Evolutionary conservation across 2,329 filamentous ascomycete genomes (phyloP), one percentile per base, ranked within the genome.

Genomic region (Aplosporella prunicola): DNA sequence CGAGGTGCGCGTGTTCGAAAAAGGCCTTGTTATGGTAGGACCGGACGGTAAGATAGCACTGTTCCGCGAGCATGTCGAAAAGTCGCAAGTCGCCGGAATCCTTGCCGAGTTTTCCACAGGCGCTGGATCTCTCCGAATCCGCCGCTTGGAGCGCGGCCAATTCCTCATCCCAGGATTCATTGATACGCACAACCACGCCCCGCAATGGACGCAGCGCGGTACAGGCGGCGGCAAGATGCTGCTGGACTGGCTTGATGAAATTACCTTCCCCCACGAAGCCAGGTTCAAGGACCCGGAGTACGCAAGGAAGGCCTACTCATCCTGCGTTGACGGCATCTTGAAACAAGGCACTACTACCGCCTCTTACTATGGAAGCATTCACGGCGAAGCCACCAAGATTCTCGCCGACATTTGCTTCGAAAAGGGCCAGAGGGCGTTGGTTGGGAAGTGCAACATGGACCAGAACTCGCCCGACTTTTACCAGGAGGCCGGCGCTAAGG

Each of bases 151-250:
- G 2, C 57, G 51, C 6, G 64, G 63, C 25, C 56, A 72, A 30
- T 75, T 78, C 47, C 54, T 78, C 32, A 67, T 76, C 40, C 74
- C 75, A 0, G 73, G 74, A 28, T 71, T 78, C 47, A 61, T 82
- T 36, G 78, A 82, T 58, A 80, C 76, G 1, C 78, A 82, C 54
- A 79, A 78, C 43, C 78, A 82, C 48, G 78, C 78, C 0, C 77
- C 78, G 2, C 68, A 71, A 54, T 71, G 63, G 61, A 55, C 63
- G 15, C 64, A 67, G 43, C 58, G 64, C 13, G 64, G 65, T 5
- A 50, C 61, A 3, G 65, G 65, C 5, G 60, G 62, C 35, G 62
- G 63, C 5, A 32, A 34, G 20, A 20, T 25, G 31, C 38, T 40
- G 13, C 38, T 40, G 6, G 71, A 80, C 49, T 82, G 78, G 78